Percentiles rank a stretch among this genome's conserved stretches.
Conservation (phyloP, 2,329 filamentous ascomycete genomes). For the Ophiosphaerella korrae region DNA sequence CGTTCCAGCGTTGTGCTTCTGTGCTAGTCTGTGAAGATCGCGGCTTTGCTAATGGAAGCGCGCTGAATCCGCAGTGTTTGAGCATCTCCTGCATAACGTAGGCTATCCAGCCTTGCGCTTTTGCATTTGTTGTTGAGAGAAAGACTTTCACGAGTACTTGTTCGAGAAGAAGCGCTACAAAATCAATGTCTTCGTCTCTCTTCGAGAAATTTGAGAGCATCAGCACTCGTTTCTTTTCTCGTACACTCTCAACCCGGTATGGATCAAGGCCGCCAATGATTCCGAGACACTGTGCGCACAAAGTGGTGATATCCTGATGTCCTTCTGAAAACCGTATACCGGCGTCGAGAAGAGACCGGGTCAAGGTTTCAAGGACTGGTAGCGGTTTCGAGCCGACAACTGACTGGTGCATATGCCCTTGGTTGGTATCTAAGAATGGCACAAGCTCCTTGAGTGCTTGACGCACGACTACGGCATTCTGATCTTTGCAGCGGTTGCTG, state of each 20-base stretch:
- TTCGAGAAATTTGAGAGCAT: constrained; percentile 85
- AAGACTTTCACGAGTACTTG: constrained; percentile 91
- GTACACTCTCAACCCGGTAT: constrained; percentile 80
- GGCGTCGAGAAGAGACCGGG: constrained; percentile 82
- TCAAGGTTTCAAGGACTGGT: constrained; percentile 70
- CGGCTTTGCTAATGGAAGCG: constrained; percentile 58
- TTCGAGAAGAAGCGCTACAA: constrained; percentile 83
- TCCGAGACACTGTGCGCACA: constrained; percentile 83
- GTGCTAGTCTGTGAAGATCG: constrained; percentile 60
- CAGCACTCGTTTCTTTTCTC: constrained; percentile 81
- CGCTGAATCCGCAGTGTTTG: constrained; percentile 73
- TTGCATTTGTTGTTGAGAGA: constrained; percentile 84
- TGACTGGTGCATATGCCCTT: constrained; percentile 78
- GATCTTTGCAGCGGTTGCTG: constrained; percentile 74
- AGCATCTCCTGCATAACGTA: constrained; percentile 94
- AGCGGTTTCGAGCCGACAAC: constrained; percentile 85
- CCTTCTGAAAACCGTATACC: constrained; percentile 77
- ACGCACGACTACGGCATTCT: constrained; percentile 83
- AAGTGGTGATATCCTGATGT: constrained; percentile 68
- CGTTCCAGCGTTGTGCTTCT: constrained; percentile 75
- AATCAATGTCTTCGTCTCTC: constrained; percentile 79
- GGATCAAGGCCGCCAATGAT: constrained; percentile 90
- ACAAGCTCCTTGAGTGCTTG: constrained; percentile 80
- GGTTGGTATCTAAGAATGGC: constrained; percentile 72
- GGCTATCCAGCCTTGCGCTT: constrained; percentile 86